Base-by-base conservation (phyloP, 345 rosid genomes). In the Clarkia xantiana region DNA sequence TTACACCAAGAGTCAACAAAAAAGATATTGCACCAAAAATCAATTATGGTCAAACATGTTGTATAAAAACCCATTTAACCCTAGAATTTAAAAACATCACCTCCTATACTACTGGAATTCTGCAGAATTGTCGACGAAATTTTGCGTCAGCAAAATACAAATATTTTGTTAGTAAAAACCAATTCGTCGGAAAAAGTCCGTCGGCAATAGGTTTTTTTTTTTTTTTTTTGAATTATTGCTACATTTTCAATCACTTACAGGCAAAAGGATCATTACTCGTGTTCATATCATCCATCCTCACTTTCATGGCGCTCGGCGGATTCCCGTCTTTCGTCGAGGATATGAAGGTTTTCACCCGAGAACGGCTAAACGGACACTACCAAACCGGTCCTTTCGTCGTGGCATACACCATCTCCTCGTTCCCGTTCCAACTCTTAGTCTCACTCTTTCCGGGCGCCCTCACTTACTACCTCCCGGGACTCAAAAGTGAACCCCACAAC, bases 351-450 rank as follows among this genome's bases (percentile, higher is more conserved):
- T 56, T 56, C 15, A 45, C 17, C 1, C 19, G 38, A 0, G 52
- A 56, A 19, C 17, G 60, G 20, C 42, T 56, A 14, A 56, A 56
- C n/a, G 52, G 60, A 8, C 60, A 56, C 39, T 56, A 56, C 39
- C 52, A 52, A 1, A 39, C 23, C 44, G 39, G 42, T 0, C 45
- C 42, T 10, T 56, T 56, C 0, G 52, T 56, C 16, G 49, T 56
- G 18, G 52, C 44, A 9, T 45, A 56, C 15, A 18, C 40, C 9
- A 14, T 56, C 42, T 47, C 60, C 14, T 56, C 60, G 2, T 6
- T 56, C 18, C 52, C 60, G 17, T 56, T 16, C 45, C 13, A 45
- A 42, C 22, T 47, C 36, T 14, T 40, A 15, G 40, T 39, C 20
- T 34, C 60, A 3, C 16, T 56, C 4, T 23, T 25, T 47, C 50